Conservation (phyloP, 1,284 basidiomycete species). For the Ceratobasidium theobromae region DNA sequence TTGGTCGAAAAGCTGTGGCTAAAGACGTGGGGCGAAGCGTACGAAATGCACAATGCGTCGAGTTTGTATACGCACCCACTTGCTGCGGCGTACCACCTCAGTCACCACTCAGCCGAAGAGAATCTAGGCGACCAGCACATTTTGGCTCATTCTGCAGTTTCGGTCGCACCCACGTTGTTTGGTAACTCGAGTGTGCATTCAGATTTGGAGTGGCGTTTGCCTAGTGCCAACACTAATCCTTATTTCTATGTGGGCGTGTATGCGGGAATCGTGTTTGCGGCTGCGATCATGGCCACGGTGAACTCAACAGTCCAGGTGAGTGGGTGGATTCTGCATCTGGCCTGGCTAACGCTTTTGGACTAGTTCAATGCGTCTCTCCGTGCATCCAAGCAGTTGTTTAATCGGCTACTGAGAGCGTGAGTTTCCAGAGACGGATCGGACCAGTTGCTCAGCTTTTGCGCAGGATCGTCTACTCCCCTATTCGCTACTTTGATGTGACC, state of each 20-base stretch:
- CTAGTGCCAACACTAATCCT: constrained; percentile 46
- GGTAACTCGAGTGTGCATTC: background rate
- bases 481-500: constrained; percentile 39
- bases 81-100: background rate
- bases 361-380: constrained; percentile 64
- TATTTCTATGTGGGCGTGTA: constrained; percentile 48
- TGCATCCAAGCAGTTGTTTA: constrained; percentile 62
- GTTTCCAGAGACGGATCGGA: background rate
- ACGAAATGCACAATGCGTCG: background rate
- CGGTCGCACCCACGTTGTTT: too few relatives aligned
- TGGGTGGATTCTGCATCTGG: background rate
- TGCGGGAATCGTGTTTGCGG: constrained; percentile 43
- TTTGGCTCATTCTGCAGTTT: too few relatives aligned
- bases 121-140: constrained; percentile 1
- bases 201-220: constrained; percentile 37
- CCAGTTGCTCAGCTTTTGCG: background rate
- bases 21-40: constrained; percentile 55
- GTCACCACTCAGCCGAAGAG: background rate
- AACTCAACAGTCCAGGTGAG: constrained; percentile 40
- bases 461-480: constrained; percentile 22
- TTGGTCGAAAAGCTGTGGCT: constrained; percentile 73
- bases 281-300: constrained; percentile 42
- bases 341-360: constrained; percentile 39
- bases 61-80: background rate
- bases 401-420: constrained; percentile 52